Evolutionary conservation across 2,329 filamentous ascomycete genomes (phyloP).

Genomic region (Colletotrichum tropicale): DNA sequence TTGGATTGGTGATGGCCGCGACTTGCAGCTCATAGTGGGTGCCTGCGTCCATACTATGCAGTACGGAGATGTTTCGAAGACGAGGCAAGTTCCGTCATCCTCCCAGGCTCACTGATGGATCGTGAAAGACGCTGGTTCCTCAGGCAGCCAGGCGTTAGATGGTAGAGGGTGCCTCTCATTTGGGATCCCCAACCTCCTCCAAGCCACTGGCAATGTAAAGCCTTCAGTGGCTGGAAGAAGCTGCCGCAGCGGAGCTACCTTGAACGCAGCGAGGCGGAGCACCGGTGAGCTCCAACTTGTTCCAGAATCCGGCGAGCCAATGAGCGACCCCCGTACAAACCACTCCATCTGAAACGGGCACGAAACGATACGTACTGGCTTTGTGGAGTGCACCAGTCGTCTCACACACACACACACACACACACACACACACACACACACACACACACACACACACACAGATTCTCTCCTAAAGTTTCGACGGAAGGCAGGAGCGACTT

Average conservation of each 20-base stretch:
- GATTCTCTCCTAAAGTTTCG: background rate
- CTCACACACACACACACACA: background rate
- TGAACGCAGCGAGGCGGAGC: background rate
- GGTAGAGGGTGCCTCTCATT: background rate
- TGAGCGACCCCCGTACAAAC: background rate
- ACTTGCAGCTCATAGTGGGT: background rate
- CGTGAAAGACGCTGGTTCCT: background rate
- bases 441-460: background rate
- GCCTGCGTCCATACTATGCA: background rate
- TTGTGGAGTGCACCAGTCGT: background rate
- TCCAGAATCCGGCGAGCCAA: constrained; percentile 16
- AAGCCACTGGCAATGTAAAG: background rate
- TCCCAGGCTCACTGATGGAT: background rate
- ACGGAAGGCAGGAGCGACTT: background rate
- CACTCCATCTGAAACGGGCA: constrained; percentile 16
- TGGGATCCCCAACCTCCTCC: background rate
- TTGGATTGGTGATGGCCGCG: background rate
- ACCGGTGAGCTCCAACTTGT: constrained; percentile 5
- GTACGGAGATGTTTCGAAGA: background rate
- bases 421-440: background rate
- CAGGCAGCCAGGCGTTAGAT: background rate
- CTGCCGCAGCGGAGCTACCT: background rate
- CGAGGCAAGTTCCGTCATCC: background rate
- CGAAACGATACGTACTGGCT: constrained; percentile 6
- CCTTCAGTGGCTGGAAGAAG: background rate